Evolutionary conservation across 495 filamentous ascomycete genomes (phyloP), one percentile per base, ranked within the genome.

Genomic region (Hyaloscypha finlandica): DNA sequence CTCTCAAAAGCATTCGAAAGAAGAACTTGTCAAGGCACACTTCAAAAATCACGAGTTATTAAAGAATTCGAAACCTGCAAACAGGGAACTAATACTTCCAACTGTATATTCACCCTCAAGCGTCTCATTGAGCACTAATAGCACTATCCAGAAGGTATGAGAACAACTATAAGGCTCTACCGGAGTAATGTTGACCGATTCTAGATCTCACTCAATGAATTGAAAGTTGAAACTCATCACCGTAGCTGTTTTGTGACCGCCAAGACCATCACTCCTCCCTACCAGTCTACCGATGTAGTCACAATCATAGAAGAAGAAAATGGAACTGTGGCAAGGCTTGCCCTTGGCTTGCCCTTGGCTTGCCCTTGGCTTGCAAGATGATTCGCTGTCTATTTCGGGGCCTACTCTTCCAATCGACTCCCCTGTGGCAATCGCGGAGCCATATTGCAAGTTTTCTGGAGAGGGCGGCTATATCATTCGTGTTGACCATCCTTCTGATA

Each of bases 401-500:
- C 20, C 53, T 11, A 70, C 73, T 22, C 70, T 84, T 2, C 57
- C 57, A 2, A 55, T 71, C 20, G 77, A 78, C 4, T 73, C 57
- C 1, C 72, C 83, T 3, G 62, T 81, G 1, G 60, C 82, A 19
- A 65, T 87, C 66, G 86, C 86, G 69, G 85, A 86, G 64, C 84
- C 85, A 3, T 86, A 82, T 69, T 73, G 82, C 57, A 83, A 81
- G 60, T 45, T 70, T 0, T 79, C 71, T 59, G 69, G 67, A 3
- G 68, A 80, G 61, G 80, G 79, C 3, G 56, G 67, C 3, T 81
- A 77, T 70, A 75, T 71, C 3, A 65, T 87, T 19, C 77, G 83
- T 11, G 81, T 86, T 12, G 85, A 87, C 61, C 84, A 88, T 77
- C 69, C 81, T 19, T 81, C 77, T 12, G 83, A 86, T 65, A 61